phyloP scores from a whole-genome alignment of 192 early-diverging fungal species.

The Podila horticola region DNA sequence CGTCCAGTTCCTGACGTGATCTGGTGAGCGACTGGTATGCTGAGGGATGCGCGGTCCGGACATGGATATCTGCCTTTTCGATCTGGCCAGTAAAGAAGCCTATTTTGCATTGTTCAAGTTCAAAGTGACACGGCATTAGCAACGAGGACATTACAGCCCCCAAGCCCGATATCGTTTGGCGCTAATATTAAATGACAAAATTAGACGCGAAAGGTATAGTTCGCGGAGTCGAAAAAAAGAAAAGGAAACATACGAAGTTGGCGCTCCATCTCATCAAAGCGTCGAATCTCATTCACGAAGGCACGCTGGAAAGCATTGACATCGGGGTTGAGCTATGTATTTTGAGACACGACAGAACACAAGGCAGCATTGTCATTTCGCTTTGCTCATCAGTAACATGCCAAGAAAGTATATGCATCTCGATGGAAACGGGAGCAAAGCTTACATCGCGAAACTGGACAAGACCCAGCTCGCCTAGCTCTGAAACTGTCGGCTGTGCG shows the following conservation, averaged over 20 bases:
- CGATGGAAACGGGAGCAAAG: neutral
- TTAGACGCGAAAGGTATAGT: no score
- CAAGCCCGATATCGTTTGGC: neutral
- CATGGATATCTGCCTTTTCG: slow-evolving; percentile 76
- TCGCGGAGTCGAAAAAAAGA: neutral
- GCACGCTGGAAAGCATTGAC: slow-evolving; percentile 97
- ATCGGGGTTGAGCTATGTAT: slow-evolving; percentile 83
- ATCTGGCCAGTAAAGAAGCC: slow-evolving; percentile 87
- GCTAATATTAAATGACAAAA: no score
- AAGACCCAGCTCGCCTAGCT: slow-evolving; percentile 94
- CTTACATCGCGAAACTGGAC: slow-evolving; percentile 95
- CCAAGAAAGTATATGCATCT: neutral
- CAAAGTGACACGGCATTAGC: no score
- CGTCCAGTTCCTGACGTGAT: slow-evolving; percentile 92
- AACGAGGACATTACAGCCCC: neutral
- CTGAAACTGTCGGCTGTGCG: slow-evolving; percentile 89
- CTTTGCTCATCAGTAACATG: no score
- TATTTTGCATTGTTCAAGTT: slow-evolving; percentile 27
- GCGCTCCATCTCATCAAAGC: slow-evolving; percentile 97
- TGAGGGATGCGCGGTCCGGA: slow-evolving; percentile 58
- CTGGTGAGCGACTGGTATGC: slow-evolving; percentile 68
- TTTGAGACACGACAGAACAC: no score
- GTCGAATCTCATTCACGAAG: slow-evolving; percentile 94
- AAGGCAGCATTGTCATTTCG: no score
- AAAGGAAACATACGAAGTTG: slow-evolving; percentile 77